Base-by-base conservation (phyloP, 225 moss, liverwort and hornwort species). In the Ulota crispa region DNA sequence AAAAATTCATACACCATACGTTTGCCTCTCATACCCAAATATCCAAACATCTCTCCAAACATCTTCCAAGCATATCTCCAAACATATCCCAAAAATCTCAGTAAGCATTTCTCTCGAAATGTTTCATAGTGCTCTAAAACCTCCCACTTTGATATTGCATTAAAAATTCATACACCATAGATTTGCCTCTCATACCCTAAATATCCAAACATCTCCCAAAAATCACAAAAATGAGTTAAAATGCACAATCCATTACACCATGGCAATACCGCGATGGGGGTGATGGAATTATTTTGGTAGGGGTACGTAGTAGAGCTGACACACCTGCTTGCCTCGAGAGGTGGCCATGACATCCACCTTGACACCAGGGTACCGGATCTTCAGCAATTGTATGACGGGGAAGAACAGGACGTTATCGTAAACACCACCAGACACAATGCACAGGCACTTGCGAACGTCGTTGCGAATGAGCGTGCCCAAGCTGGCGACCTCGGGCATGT, bases 401-500 rank as follows among this genome's bases (percentile, higher is more conserved):
- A 99, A 99, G 77, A 99, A 94, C 14, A 99, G 92, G 12, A 96
- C 66, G 72, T 94, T 99, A 50, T 99, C 94, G 68, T 99, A 99
- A 5, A 99, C 98, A 5, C 94, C 98, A 2, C 98, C 98, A 0
- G 90, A 41, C 23, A 99, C 73, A 72, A 91, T 86, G 74, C 93
- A 92, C 66, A 93, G 27, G 81, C 98, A 99, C 11, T 85, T 88
- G 10, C 98, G 89, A 47, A 99, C 89, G 41, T 99, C 98, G 68
- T 92, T 85, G 65, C 98, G 87, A 8, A 92, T 82, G 80, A 91
- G 56, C 34, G 91, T 66, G 13, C 98, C 98, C 27, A 99, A 61
- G 54, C n/a, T 83, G 66, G 98, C 75, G 27, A 92, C 64, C 87
- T 99, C 98, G 14, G 87, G 72, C 85, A 92, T 94, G 76, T 75